These are phyloP conservation scores for Tulasnella sp. DNA, from an alignment of 768 basidiomycete genomes.

Conservation along the genomic window DNA sequence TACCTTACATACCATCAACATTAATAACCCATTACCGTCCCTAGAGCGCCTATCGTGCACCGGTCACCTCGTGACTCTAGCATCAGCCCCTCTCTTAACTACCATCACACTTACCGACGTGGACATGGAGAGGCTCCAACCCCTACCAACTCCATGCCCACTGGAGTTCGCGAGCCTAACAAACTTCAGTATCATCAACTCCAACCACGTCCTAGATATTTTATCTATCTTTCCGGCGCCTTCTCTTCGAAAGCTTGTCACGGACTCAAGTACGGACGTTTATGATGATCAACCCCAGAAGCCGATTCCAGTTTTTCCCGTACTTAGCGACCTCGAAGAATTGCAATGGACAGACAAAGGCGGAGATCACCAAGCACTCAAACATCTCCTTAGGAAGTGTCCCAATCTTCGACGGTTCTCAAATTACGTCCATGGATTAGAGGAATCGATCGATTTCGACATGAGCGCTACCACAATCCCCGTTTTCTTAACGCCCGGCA, in stretches of 20 bases:
- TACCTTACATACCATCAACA: background rate
- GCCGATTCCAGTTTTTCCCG: background rate
- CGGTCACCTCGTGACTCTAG: background rate
- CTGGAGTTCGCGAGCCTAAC: background rate
- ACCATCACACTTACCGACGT: background rate
- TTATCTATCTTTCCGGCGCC: background rate
- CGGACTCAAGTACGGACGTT: background rate
- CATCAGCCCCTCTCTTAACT: background rate
- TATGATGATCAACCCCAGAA: background rate
- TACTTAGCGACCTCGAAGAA: background rate
- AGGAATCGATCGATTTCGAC: conserved; percentile 1
- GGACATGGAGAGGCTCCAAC: background rate
- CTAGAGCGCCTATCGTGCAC: background rate
- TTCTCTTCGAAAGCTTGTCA: background rate
- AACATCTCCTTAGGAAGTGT: background rate
- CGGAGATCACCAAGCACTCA: conserved; percentile 1
- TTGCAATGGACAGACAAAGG: background rate
- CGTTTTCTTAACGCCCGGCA: background rate
- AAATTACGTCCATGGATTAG: background rate
- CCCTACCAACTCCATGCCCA: background rate
- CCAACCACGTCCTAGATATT: conserved; percentile 1
- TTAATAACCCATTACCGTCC: background rate
- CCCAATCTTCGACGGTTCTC: background rate
- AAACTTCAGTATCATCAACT: background rate
- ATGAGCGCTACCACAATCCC: background rate